Evolutionary conservation across 805 yeast species (phyloP), one percentile per base, ranked within the genome.

Genomic region (Candida stauntonica): DNA sequence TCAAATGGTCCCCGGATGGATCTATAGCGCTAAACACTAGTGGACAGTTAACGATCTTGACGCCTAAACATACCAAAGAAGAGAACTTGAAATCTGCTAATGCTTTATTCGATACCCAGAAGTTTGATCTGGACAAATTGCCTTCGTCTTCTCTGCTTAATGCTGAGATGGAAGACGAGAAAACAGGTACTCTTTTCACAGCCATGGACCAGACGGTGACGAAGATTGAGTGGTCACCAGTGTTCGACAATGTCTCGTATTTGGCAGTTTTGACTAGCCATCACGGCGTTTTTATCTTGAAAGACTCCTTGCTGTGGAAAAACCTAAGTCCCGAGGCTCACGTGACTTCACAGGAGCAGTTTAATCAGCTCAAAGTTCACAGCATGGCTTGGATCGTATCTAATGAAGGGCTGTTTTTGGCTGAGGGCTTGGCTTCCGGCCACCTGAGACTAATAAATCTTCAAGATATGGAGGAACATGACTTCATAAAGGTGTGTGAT

Each of bases 1-100:
- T 55, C 2, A 29, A 41, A 13, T 55, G 60, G 60, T 31, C 55
- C 1, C 42, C 48, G 2, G 50, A 51, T 31, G 60, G 60, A 1
- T 43, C 51, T 11, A 16, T 55, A n/a, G 55, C 49, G 6, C 6
- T 55, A 7, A 51, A 54, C 38, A 47, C 56, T 1, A 9, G 26
- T 2, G 39, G 44, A 12, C 50, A 51, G 21, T 19, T 54, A 13
- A 51, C 55, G 1, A 15, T 55, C 8, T 26, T 51, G 13, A 41
- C 36, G 3, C 55, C 60, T 9, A 54, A 44, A 34, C 48, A 52
- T 19, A 36, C 26, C 21, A 39, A 47, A 12, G 33, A 39, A 3
- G 34, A 24, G 9, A 21, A 9, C 12, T 24, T 42, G 11, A 52
- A 48, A 16, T 21, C 46, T 1, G 43, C 52, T 0, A 33, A 39